Evolutionary conservation across 306 rosid species (phyloP).

Genomic region (Alnus rubra): DNA sequence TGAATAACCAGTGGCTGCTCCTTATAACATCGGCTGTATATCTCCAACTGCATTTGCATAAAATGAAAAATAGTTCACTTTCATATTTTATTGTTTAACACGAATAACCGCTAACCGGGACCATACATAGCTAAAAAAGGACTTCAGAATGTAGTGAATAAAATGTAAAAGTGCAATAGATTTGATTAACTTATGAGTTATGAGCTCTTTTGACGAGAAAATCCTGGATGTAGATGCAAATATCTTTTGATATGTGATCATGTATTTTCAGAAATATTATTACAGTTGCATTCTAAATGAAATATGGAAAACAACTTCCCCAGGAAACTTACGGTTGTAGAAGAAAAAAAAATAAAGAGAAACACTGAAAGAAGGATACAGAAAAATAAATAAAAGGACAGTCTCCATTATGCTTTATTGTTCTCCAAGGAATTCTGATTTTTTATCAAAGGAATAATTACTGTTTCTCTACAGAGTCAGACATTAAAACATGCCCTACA

Average conservation of each 20-base stretch:
- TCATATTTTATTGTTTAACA: neutral
- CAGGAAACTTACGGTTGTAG: neutral
- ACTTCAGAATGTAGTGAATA: conserved; percentile 3
- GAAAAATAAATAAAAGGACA: neutral
- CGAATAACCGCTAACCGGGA: neutral
- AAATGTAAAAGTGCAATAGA: neutral
- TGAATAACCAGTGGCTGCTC: conserved; percentile 85
- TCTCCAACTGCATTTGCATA: conserved; percentile 68
- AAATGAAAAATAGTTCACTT: conserved; percentile 11
- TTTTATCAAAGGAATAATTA: neutral
- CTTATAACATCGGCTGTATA: conserved; percentile 73
- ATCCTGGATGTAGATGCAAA: neutral
- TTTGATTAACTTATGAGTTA: neutral
- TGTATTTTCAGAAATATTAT: neutral
- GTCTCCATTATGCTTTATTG: neutral
- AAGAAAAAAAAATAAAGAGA: too few relatives aligned
- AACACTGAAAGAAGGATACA: neutral
- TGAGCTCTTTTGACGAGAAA: neutral
- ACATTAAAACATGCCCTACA: neutral
- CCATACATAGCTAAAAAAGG: neutral
- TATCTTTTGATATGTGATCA: neutral
- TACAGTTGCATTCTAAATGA: neutral
- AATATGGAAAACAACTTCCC: neutral
- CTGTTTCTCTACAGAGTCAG: neutral
- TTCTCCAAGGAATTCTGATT: neutral